Base-by-base conservation (phyloP, 2,329 filamentous ascomycete genomes). In the Aspergillus versicolor region DNA sequence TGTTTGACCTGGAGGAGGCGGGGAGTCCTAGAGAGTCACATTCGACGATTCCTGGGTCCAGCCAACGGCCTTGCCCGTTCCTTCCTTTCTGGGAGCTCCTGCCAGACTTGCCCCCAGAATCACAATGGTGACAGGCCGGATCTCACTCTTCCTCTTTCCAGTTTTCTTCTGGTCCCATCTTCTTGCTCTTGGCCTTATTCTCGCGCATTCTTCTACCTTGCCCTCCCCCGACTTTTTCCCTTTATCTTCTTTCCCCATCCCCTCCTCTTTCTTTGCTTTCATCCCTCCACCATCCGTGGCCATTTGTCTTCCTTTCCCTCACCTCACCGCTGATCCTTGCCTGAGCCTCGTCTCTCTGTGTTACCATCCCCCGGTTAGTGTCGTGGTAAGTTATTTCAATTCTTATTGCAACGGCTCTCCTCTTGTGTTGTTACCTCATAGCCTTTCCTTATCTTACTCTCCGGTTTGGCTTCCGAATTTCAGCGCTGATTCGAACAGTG, bases 41-140 rank as follows among this genome's bases (percentile, higher is more conserved):
- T 54, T 30, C 44, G 44, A 34, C 15, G 27, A 17, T 21, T 19
- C 21, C 44, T 34, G 44, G 44, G 30, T 21, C 44, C 44, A 34
- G 27, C 30, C 24, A 34, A 47, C 27, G 27, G 42, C 44, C 12
- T 50, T 56, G 42, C 5, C 17, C 48, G 32, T 49, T 40, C 48
- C 42, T 61, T 61, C 60, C 57, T 42, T 58, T 58, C 52, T 48
- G 52, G 51, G 58, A 11, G 19, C 45, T 52, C 46, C 52, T 55
- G 54, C 55, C 55, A 37, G n/a, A 32, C 24, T 15, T 30, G 9
- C 27, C 27, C 27, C 27, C 8, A 9, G 27, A 30, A 30, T 46
- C 45, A 52, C 41, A n/a, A 42, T 50, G 46, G 54, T 54, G 50
- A 56, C 45, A 50, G 34, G 41, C 52, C 42, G 40, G 34, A 41